Conservation (phyloP, 2,329 filamentous ascomycete species). For the Ophidiomyces ophidiicola region DNA sequence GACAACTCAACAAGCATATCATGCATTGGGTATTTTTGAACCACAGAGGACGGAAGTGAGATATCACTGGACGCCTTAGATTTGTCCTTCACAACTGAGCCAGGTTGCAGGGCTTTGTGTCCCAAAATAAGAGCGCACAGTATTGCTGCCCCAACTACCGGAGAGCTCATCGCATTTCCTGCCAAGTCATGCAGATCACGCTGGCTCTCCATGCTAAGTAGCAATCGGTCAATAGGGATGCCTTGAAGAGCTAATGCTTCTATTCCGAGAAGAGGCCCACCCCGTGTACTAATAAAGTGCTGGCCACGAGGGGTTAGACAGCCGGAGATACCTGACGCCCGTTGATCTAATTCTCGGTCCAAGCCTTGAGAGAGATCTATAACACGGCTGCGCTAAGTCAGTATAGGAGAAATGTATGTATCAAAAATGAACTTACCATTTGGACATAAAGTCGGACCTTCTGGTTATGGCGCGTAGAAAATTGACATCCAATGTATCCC, state of each 20-base stretch:
- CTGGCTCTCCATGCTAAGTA: conserved; percentile 52
- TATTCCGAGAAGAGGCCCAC: conserved; percentile 48
- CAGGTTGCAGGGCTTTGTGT: conserved; percentile 22
- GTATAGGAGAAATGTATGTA: conserved; percentile 1
- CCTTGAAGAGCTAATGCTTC: conserved; percentile 58
- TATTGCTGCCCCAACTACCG: conserved; percentile 55
- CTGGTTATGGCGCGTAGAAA: conserved; percentile 40
- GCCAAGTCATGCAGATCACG: conserved; percentile 55
- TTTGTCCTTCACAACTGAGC: conserved; percentile 2
- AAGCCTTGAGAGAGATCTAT: conserved; percentile 63
- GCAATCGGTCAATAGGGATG: conserved; percentile 49
- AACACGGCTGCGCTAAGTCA: conserved; percentile 22
- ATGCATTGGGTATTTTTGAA: conserved; percentile 14
- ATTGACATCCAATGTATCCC: conserved; percentile 55
- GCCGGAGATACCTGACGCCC: conserved; percentile 45
- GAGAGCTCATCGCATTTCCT: conserved; percentile 68
- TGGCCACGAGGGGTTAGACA: conserved; percentile 58
- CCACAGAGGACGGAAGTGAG: not conserved
- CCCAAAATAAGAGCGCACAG: conserved; percentile 44
- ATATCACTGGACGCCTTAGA: not conserved
- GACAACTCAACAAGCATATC: conserved; percentile 13
- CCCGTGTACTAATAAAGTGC: conserved; percentile 49
- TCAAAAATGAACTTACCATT: conserved; percentile 31
- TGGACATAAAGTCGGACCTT: conserved; percentile 47
- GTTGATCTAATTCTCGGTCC: conserved; percentile 43